These are phyloP conservation scores for Metschnikowia drakensbergensis DNA, from an alignment of 805 yeast genomes.

Conservation along the genomic window DNA sequence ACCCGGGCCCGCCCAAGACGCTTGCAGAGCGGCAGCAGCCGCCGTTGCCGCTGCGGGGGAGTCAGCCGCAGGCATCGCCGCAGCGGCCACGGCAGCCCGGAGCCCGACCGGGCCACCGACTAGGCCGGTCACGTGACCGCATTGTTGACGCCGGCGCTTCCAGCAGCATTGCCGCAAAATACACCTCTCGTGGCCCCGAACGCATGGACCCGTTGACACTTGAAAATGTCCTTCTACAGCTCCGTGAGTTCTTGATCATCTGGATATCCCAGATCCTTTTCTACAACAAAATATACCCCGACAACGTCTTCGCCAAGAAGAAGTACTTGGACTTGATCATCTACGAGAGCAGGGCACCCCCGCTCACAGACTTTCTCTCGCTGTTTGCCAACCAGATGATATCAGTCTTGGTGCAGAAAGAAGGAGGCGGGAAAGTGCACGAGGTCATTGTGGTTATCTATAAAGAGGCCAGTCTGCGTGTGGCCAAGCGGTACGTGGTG, in stretches of 20 bases:
- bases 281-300: slow-evolving; percentile 51
- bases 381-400: slow-evolving; percentile 31
- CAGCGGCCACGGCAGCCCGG: no score
- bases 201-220: slow-evolving; percentile 20
- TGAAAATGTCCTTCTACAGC: slow-evolving; percentile 27
- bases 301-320: slow-evolving; percentile 41
- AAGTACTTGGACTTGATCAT: slow-evolving; percentile 43
- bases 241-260: slow-evolving; percentile 49
- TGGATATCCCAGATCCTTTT: slow-evolving; percentile 55
- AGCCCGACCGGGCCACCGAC: background rate
- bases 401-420: slow-evolving; percentile 15
- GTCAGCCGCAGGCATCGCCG: no score
- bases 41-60: no score
- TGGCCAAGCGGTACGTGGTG: slow-evolving; percentile 38
- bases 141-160: background rate
- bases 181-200: no score
- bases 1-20: no score
- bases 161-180: background rate
- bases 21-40: no score
- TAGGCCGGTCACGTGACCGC: background rate
- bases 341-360: slow-evolving; percentile 44
- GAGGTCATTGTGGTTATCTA: slow-evolving; percentile 38
- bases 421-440: slow-evolving; percentile 27
- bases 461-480: slow-evolving; percentile 23
- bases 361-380: slow-evolving; percentile 42